Evolutionary conservation across 306 rosid genomes (phyloP).

Genomic region (Sicyos edulis): DNA sequence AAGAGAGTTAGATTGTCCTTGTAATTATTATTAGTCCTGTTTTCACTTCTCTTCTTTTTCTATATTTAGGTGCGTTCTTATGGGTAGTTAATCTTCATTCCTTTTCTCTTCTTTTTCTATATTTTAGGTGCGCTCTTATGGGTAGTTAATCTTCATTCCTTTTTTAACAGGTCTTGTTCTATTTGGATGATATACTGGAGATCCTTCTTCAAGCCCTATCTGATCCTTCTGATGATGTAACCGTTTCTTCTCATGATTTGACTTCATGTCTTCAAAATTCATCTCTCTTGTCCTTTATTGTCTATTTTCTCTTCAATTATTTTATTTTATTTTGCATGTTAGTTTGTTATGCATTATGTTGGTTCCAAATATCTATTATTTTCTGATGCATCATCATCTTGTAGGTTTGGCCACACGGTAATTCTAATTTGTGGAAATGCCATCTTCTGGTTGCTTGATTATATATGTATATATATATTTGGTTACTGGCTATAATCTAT

Average conservation of each 20-base stretch:
- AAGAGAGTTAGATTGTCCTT: not conserved
- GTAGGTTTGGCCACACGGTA: not conserved
- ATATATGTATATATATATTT: not conserved
- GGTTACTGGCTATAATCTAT: not conserved
- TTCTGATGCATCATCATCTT: not conserved
- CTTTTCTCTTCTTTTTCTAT: slow-evolving; percentile 9
- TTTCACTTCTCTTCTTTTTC: slow-evolving; percentile 13
- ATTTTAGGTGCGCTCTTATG: slow-evolving; percentile 1
- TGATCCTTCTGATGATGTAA: slow-evolving; percentile 84
- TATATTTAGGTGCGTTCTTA: not conserved
- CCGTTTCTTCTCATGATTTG: slow-evolving; percentile 22
- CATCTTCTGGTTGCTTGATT: slow-evolving; percentile 11
- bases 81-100: slow-evolving; percentile 17
- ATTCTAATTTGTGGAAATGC: not conserved
- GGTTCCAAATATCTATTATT: not conserved
- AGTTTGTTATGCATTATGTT: not conserved
- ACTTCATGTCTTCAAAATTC: not conserved
- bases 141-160: slow-evolving; percentile 17
- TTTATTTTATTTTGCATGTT: not conserved
- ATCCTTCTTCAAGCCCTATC: slow-evolving; percentile 82
- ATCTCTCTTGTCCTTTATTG: not conserved
- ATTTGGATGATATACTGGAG: slow-evolving; percentile 65
- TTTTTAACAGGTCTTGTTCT: slow-evolving; percentile 62
- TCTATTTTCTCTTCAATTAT: not conserved
- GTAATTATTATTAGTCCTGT: not conserved